phyloP scores from a whole-genome alignment of 23 red algal species.

The Gracilaria caudata region DNA sequence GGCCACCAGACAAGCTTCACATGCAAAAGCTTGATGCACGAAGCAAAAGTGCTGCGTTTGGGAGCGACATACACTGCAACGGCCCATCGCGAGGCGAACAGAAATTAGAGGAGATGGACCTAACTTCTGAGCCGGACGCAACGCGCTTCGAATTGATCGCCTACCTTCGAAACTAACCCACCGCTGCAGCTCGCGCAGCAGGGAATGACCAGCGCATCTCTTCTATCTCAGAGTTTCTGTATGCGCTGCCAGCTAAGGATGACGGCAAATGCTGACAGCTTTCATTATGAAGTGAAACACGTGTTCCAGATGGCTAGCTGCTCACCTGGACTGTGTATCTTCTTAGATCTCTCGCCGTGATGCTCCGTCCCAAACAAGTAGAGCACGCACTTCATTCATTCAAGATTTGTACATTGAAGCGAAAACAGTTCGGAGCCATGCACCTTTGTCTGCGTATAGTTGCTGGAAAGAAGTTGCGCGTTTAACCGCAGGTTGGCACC shows the following conservation, averaged over 20 bases:
- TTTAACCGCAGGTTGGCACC: no score
- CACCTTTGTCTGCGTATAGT: no score
- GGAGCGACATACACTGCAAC: constrained; percentile 32
- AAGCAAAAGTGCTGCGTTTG: constrained; percentile 53
- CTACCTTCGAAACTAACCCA: background rate
- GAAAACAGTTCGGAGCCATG: no score
- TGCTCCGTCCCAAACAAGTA: no score
- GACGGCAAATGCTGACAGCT: background rate
- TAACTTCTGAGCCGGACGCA: background rate
- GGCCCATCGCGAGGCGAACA: background rate
- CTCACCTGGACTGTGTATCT: no score
- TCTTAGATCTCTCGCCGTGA: no score
- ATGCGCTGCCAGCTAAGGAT: no score
- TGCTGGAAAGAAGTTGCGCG: no score
- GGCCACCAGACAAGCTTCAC: constrained; percentile 31
- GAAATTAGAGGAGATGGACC: background rate
- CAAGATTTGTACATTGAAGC: no score
- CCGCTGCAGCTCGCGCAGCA: background rate
- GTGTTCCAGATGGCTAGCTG: background rate
- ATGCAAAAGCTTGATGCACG: constrained; percentile 50
- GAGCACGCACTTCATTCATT: no score
- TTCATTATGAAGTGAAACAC: background rate
- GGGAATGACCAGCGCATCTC: no score
- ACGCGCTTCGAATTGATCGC: constrained; percentile 30
- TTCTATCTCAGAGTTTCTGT: no score